Evolutionary conservation across 2,329 filamentous ascomycete species (phyloP), one percentile per base, ranked within the genome.

Genomic region (Aureobasidium leucospermi): DNA sequence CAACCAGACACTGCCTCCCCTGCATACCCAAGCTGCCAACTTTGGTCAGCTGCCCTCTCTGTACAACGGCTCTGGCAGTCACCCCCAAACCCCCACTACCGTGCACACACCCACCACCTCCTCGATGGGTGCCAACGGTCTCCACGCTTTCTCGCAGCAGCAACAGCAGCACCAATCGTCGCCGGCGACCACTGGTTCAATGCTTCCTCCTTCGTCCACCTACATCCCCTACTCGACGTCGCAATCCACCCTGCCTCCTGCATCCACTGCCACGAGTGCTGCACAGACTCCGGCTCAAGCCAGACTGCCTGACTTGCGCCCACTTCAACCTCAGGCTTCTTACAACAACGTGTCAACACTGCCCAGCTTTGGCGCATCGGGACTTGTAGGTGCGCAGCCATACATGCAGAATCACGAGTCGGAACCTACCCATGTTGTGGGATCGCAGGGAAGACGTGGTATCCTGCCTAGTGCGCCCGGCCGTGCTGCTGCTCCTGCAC

Each of bases 381-480:
- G 60, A 23, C 65, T 67, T 34, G 60, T 68, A 31, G 66, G 66
- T n/a, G 68, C 71, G 29, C 70, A 72, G 58, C 64, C 69, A 16
- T 71, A 71, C 62, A 64, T 71, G 67, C 70, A 72, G 55, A 69
- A 67, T 48, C 70, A 72, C 63, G 76, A 79, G 66, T 71, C 74
- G 11, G 84, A 86, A 67, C 89, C 89, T 15, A 94, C 90, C 34
- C 93, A 96, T 70, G 93, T 96, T 51, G 93, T 97, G 58, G 93
- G 93, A 58, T 96, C 92, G 29, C 93, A 97, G 76, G 93, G 93
- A 61, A 86, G 93, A 64, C 85, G 93, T 65, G 93, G 93, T 51
- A 95, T 96, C 41, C 77, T 97, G 63, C 93, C 93, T 15, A 96
- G 91, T 67, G 91, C 92, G 63, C 90, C 91, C 32, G 92, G 92